Conservation (phyloP, 2,329 filamentous ascomycete species). For the Elsinoe batatas region DNA sequence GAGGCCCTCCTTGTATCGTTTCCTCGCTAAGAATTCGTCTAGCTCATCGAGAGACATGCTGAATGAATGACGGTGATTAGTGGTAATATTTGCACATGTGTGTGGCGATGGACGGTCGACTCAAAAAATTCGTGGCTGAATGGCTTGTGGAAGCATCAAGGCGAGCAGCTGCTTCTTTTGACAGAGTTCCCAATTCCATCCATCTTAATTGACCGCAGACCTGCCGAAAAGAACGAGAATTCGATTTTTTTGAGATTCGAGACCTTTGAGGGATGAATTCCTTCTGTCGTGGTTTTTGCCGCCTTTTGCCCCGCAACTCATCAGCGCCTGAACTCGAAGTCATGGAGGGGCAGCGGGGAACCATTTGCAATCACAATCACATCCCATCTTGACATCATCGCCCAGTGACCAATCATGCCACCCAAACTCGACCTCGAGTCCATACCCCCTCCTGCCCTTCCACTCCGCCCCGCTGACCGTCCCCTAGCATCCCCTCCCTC, state of each 20-base stretch:
- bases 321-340: too few relatives aligned
- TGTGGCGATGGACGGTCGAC: not conserved
- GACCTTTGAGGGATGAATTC: too few relatives aligned
- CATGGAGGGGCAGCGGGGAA: too few relatives aligned
- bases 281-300: too few relatives aligned
- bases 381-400: not conserved
- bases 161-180: not conserved
- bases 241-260: too few relatives aligned
- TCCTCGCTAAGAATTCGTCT: not conserved
- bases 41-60: not conserved
- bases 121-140: too few relatives aligned
- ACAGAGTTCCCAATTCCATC: too few relatives aligned
- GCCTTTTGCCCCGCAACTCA: too few relatives aligned
- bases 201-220: too few relatives aligned
- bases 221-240: too few relatives aligned
- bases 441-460: not conserved
- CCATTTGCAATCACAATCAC: not conserved
- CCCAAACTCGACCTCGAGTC: conserved; percentile 10
- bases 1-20: conserved; percentile 5
- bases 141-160: not conserved
- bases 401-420: not conserved
- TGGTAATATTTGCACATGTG: not conserved
- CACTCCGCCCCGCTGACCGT: not conserved
- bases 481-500: conserved; percentile 30
- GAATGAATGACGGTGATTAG: not conserved